Evolutionary conservation across 2,329 filamentous ascomycete genomes (phyloP).

Genomic region (Mycocentrospora acerina): DNA sequence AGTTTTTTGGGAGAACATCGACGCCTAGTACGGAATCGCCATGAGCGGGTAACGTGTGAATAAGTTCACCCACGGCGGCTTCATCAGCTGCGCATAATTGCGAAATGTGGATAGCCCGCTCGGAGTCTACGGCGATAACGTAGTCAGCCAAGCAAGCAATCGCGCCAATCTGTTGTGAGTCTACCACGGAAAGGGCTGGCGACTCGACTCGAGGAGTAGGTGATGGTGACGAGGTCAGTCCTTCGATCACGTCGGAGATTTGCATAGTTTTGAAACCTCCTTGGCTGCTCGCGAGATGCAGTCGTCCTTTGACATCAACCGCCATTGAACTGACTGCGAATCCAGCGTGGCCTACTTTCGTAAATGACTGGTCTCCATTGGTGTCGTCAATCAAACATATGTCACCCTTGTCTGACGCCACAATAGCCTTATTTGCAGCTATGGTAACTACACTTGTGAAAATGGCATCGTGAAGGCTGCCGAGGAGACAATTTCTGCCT

Average conservation of each 20-base stretch:
- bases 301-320: conserved; percentile 56
- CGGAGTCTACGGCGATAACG: conserved; percentile 65
- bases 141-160: conserved; percentile 41
- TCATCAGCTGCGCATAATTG: conserved; percentile 49
- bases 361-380: conserved; percentile 69
- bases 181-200: conserved; percentile 29
- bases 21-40: conserved; percentile 69
- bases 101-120: conserved; percentile 67
- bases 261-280: conserved; percentile 55
- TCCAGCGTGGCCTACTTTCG: conserved; percentile 64
- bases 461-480: conserved; percentile 75
- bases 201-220: conserved; percentile 38
- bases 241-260: conserved; percentile 37
- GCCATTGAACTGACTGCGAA: conserved; percentile 70
- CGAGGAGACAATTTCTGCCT: conserved; percentile 85
- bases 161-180: conserved; percentile 39
- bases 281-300: conserved; percentile 70
- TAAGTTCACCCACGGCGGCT: conserved; percentile 28
- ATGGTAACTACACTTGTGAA: conserved; percentile 78
- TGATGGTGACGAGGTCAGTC: conserved; percentile 37
- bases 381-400: conserved; percentile 85
- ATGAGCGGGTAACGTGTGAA: conserved; percentile 57
- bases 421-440: conserved; percentile 71
- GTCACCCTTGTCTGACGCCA: conserved; percentile 85
- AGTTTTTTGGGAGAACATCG: conserved; percentile 63